Conservation (phyloP, 805 yeast species). For the Saccharomycopsis capsularis region DNA sequence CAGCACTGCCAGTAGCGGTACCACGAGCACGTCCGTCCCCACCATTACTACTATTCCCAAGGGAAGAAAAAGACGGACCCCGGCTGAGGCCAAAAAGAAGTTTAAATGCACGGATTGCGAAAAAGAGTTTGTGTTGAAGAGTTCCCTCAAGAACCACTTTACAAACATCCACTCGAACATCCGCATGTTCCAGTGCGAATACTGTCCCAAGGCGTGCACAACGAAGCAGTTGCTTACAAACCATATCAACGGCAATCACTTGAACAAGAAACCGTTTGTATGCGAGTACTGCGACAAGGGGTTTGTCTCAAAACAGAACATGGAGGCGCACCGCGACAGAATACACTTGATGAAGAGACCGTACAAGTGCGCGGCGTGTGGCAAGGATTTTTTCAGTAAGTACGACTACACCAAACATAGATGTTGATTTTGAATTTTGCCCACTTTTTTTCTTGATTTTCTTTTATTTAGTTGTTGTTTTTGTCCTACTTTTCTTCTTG, state of each 20-base stretch:
- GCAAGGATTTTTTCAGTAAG: slow-evolving; percentile 17
- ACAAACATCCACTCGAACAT: slow-evolving; percentile 14
- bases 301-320: slow-evolving; percentile 22
- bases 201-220: slow-evolving; percentile 20
- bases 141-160: slow-evolving; percentile 17
- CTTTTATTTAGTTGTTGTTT: too few species aligned
- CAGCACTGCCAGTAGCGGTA: too few species aligned
- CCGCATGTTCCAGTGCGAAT: slow-evolving; percentile 13
- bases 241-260: slow-evolving; percentile 21
- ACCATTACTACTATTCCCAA: too few species aligned
- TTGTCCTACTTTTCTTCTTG: not conserved
- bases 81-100: slow-evolving; percentile 3
- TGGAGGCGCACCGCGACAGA: slow-evolving; percentile 22
- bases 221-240: slow-evolving; percentile 20
- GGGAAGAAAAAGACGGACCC: not conserved
- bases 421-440: too few species aligned
- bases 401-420: slow-evolving; percentile 20
- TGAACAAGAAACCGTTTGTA: slow-evolving; percentile 19
- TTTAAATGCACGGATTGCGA: slow-evolving; percentile 18
- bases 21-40: too few species aligned
- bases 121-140: slow-evolving; percentile 15
- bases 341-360: slow-evolving; percentile 20
- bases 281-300: slow-evolving; percentile 19
- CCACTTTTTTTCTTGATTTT: not conserved
- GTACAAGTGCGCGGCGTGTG: slow-evolving; percentile 18